Percentiles rank a stretch among this genome's conserved stretches.
These are phyloP conservation scores for Circinella minor DNA, from an alignment of 371 early-diverging fungal genomes.

Conservation along the genomic window DNA sequence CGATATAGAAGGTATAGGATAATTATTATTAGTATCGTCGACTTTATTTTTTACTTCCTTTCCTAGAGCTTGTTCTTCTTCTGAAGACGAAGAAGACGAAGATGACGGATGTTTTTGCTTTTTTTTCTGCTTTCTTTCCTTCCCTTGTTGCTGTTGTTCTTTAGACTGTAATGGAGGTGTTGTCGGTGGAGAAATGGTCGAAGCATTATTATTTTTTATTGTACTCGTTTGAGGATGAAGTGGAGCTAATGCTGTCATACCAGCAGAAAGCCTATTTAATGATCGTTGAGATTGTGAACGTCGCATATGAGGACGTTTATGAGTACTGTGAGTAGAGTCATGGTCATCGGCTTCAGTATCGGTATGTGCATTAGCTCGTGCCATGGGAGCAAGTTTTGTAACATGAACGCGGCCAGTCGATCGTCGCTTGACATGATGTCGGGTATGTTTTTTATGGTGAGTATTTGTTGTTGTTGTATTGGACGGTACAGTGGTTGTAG, in stretches of 20 bases:
- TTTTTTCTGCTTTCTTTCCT: no score
- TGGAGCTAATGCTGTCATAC: slow-evolving; percentile 19
- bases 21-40: neutral
- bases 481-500: neutral
- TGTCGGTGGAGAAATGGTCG: slow-evolving; percentile 21
- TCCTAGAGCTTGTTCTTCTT: neutral
- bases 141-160: slow-evolving; percentile 10
- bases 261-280: slow-evolving; percentile 20
- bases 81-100: neutral
- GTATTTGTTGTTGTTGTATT: slow-evolving; percentile 11
- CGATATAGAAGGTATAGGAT: slow-evolving; percentile 16
- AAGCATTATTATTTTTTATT: neutral
- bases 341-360: slow-evolving; percentile 31
- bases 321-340: neutral
- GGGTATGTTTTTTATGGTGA: slow-evolving; percentile 33
- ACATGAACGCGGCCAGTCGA: slow-evolving; percentile 56
- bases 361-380: slow-evolving; percentile 34
- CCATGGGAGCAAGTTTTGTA: slow-evolving; percentile 51
- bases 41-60: neutral
- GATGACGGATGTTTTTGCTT: neutral
- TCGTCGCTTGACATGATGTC: slow-evolving; percentile 54
- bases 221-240: slow-evolving; percentile 10
- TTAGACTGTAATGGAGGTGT: slow-evolving; percentile 8
- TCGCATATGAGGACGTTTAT: slow-evolving; percentile 33
- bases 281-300: slow-evolving; percentile 47